Base-by-base conservation (phyloP, 371 early-diverging fungal species). In the Syncephalastrum racemosum region DNA sequence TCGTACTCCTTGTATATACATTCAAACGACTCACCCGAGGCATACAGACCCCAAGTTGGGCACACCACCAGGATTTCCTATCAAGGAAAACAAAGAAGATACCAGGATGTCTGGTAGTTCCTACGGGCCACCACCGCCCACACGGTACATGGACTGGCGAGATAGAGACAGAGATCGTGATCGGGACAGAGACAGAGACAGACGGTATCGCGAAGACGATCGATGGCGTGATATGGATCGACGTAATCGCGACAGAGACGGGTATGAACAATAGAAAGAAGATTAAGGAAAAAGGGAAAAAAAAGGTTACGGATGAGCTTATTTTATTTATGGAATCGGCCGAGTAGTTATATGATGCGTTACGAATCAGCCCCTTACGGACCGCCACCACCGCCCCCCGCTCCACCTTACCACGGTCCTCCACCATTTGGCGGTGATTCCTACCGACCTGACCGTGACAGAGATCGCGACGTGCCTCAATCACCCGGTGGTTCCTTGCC, bases 351-450 rank as follows among this genome's bases (percentile, higher is more conserved):
- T 46, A 67, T 72, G 66, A 62, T 68, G 50, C 57, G 69, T 16
- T 78, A 71, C 48, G 74, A 78, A 19, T 58, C 73, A 22, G 53
- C 74, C n/a, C 62, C 63, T 41, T 73, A 78, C 47, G 80, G 80
- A 43, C 46, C 63, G 10, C 59, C 68, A 15, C 64, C 66, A 4
- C 68, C 70, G 19, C 58, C 67, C 14, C 59, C 67, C 4, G 50
- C 58, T n/a, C 58, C 58, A n/a, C 50, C 58, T 7, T 36, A 66
- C 68, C 50, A 73, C 66, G 46, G 53, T 36, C 53, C 59, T 16
- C 67, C 71, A n/a, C 65, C 73, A 13, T 78, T 68, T 62, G 71
- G 72, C 15, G 72, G 73, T 1, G 79, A 79, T 43, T 73, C 79
- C 4, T 79, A 79, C 24, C 62, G 80, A 54, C 80, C 76, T 19